phyloP scores from a whole-genome alignment of 441 rosid genomes.

The Gossypium davidsonii region DNA sequence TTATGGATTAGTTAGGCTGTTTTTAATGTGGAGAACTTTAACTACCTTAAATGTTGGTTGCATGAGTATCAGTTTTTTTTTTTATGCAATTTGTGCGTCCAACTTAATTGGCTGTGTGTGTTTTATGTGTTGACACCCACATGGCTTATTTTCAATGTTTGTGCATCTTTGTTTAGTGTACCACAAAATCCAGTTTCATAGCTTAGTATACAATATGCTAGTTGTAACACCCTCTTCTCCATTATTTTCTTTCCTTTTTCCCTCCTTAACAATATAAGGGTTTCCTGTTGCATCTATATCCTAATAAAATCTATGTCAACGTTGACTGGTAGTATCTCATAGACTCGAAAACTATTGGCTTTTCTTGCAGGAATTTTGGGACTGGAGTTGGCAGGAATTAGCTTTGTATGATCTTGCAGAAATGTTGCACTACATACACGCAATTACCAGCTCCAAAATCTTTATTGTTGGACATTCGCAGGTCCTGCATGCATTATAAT shows the following conservation, averaged over 20 bases:
- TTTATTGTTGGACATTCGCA: slow-evolving; percentile 91
- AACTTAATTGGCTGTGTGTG: neutral
- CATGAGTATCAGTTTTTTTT: neutral
- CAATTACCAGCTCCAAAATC: slow-evolving; percentile 50
- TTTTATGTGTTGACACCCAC: neutral
- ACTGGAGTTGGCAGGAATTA: slow-evolving; percentile 97
- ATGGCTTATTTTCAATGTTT: neutral
- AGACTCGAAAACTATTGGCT: neutral
- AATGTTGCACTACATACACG: slow-evolving; percentile 52
- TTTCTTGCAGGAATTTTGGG: slow-evolving; percentile 75
- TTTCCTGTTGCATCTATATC: neutral
- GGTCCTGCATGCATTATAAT: slow-evolving; percentile 32
- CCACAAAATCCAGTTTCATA: neutral
- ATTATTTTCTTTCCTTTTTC: neutral
- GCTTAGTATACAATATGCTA: neutral
- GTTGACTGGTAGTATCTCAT: neutral
- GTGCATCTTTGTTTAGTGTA: neutral
- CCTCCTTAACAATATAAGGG: neutral
- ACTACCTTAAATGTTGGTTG: neutral
- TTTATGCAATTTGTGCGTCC: neutral
- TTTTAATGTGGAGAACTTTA: slow-evolving; percentile 2
- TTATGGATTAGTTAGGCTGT: slow-evolving; percentile 8
- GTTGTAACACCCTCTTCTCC: neutral
- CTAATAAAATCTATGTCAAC: neutral
- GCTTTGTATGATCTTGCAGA: slow-evolving; percentile 69